phyloP scores from a whole-genome alignment of 2,329 filamentous ascomycete species.

The Dryadomyces quercivorus region DNA sequence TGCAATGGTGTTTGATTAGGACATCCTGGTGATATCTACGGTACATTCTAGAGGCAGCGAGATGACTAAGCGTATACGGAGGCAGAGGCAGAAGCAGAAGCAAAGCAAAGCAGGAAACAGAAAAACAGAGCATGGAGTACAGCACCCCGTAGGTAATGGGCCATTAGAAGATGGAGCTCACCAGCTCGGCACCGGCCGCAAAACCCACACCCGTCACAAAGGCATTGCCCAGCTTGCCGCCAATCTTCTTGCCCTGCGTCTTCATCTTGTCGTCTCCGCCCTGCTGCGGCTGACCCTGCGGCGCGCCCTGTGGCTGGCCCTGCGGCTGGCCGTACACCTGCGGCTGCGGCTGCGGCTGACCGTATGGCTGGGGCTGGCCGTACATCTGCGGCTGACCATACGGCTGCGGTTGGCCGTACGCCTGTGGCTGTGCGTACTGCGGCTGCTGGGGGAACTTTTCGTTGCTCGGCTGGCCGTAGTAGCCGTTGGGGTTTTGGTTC shows the following conservation, averaged over 20 bases:
- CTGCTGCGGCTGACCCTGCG: conserved; percentile 30
- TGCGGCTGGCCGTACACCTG: conserved; percentile 20
- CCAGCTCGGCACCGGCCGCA: conserved; percentile 78
- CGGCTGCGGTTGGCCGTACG: conserved; percentile 13
- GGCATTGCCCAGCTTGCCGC: conserved; percentile 77
- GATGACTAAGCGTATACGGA: no score
- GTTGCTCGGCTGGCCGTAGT: conserved; percentile 2
- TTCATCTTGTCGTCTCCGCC: conserved; percentile 45
- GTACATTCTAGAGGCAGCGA: no score
- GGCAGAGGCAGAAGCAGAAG: no score
- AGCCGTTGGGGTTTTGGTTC: no score
- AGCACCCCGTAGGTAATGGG: no score
- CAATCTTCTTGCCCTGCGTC: conserved; percentile 83
- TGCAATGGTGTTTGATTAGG: no score
- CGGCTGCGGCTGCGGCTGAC: conserved; percentile 24
- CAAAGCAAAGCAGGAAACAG: no score
- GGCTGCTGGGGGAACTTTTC: conserved; percentile 1
- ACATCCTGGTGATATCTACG: no score
- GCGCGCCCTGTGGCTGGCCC: conserved; percentile 30
- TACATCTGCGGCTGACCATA: conserved; percentile 33
- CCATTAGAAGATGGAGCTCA: conserved; percentile 74
- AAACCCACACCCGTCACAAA: conserved; percentile 91
- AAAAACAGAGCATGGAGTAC: not conserved
- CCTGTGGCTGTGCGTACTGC: conserved; percentile 1
- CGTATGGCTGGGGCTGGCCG: conserved; percentile 23